Evolutionary conservation across 768 basidiomycete genomes (phyloP), one percentile per base, ranked within the genome.

Genomic region (Leccinum barrowsii): DNA sequence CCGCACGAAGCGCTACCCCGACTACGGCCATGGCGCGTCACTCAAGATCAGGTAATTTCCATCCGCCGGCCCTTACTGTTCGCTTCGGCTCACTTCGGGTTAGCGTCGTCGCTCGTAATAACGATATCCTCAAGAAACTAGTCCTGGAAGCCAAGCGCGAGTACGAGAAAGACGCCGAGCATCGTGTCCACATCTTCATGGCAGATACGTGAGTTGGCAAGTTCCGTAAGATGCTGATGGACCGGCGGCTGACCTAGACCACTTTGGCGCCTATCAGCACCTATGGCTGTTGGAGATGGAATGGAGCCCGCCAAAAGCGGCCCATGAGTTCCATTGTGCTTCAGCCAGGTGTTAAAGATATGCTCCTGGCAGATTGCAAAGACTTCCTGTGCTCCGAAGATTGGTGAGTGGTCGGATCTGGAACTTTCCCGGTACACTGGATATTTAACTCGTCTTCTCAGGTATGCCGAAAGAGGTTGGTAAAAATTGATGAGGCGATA

Each of bases 301-400:
- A 91, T 64, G 92, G 90, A 46, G 89, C 91, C 5, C 81, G 90
- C 51, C 89, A 92, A 66, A 94, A 94, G 73, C 82, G 92, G 32
- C 92, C 92, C 0, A 88, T 94, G 87, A 90, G 87, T 66, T 93
- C 91, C n/a, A 93, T 94, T 60, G 91, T 94, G 13, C 80, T 94
- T 11, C 90, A 93, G 65, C 90, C 91, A 4, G 90, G 89, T 46
- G 90, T 93, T 8, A 92, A 92, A 67, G 92, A 94, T 69, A 94
- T 94, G 90, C 84, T 93, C 58, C 76, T 93, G 22, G 83, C 86
- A 10, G 92, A 94, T 72, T 92, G 91, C 78, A 90, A 82, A 66
- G 90, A 92, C 68, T 92, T 92, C 74, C 73, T 92, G 67, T 79
- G 80, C 52, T 92, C 91, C 17, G 91, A 93, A 67, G 89, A 92